These are phyloP conservation scores for Ehretia macrophylla DNA, from an alignment of 257 asterid species.

Conservation along the genomic window DNA sequence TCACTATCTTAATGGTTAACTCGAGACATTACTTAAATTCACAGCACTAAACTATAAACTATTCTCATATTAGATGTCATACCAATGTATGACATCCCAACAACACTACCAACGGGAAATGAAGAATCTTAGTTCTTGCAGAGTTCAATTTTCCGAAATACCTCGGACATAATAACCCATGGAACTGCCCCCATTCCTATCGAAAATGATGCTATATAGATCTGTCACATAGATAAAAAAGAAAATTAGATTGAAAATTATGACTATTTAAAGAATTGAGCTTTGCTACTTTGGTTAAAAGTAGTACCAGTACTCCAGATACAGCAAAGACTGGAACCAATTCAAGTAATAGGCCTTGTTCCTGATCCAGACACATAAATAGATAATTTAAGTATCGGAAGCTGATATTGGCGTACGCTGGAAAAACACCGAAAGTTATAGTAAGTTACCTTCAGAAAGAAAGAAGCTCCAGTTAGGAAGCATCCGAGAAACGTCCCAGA, in stretches of 20 bases:
- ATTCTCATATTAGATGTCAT: too few relatives aligned
- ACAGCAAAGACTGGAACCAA: slow-evolving; percentile 57
- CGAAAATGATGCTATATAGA: slow-evolving; percentile 68
- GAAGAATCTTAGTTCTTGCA: not conserved
- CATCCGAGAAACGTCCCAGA: slow-evolving; percentile 72
- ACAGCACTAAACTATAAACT: too few relatives aligned
- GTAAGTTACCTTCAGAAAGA: slow-evolving; percentile 58
- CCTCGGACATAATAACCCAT: slow-evolving; percentile 96
- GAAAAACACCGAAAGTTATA: not conserved
- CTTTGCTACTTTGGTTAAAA: not conserved
- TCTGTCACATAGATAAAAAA: slow-evolving; percentile 28
- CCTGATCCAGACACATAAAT: slow-evolving; percentile 33
- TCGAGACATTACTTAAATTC: not conserved
- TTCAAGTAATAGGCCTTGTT: slow-evolving; percentile 36
- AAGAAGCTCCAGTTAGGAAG: slow-evolving; percentile 59
- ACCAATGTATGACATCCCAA: too few relatives aligned
- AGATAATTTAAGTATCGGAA: not conserved
- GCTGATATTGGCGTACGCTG: not conserved
- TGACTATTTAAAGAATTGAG: not conserved
- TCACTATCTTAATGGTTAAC: too few relatives aligned
- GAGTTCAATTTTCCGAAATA: slow-evolving; percentile 6
- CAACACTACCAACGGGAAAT: not conserved
- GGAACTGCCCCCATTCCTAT: slow-evolving; percentile 89
- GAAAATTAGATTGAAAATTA: not conserved
- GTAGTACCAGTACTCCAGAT: slow-evolving; percentile 67